Evolutionary conservation across 768 basidiomycete genomes (phyloP).

Genomic region (Podaxis sp.): DNA sequence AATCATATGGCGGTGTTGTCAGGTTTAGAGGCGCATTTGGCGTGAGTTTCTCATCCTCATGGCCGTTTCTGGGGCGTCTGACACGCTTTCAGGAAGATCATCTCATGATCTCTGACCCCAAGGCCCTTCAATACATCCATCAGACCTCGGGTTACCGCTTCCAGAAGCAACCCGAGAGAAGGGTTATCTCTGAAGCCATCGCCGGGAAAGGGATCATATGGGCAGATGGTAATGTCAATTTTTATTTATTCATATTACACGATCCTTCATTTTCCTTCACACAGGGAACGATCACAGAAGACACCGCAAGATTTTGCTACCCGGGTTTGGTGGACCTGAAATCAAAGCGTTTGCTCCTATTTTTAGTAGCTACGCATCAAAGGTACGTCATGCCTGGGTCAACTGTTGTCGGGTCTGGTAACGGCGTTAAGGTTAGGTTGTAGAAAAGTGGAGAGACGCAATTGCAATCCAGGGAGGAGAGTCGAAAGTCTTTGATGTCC

Average conservation of each 20-base stretch:
- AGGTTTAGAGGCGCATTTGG: conserved; percentile 36
- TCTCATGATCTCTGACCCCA: conserved; percentile 46
- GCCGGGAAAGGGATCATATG: conserved; percentile 35
- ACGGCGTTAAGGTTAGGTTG: conserved; percentile 26
- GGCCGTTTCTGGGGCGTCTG: not conserved
- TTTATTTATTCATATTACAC: not conserved
- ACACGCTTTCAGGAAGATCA: conserved; percentile 35
- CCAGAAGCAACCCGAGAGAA: conserved; percentile 36
- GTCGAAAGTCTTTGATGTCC: conserved; percentile 31
- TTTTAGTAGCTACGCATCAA: conserved; percentile 36
- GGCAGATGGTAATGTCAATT: conserved; percentile 33
- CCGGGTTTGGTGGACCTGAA: conserved; percentile 46
- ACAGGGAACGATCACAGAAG: conserved; percentile 42
- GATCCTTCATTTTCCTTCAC: not conserved
- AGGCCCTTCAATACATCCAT: conserved; percentile 45
- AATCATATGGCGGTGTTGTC: conserved; percentile 39
- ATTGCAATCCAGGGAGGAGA: conserved; percentile 26
- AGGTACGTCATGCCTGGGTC: conserved; percentile 19
- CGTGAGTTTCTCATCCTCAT: conserved; percentile 22
- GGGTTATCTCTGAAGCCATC: conserved; percentile 32
- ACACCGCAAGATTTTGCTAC: conserved; percentile 44
- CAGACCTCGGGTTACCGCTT: conserved; percentile 43
- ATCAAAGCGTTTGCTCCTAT: conserved; percentile 37
- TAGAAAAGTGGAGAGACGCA: conserved; percentile 37
- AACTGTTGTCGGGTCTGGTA: not conserved